Percentiles rank a stretch among this genome's conserved stretches.
Evolutionary conservation across 2,329 filamentous ascomycete species (phyloP).

Genomic region (Neoascochyta sp.): DNA sequence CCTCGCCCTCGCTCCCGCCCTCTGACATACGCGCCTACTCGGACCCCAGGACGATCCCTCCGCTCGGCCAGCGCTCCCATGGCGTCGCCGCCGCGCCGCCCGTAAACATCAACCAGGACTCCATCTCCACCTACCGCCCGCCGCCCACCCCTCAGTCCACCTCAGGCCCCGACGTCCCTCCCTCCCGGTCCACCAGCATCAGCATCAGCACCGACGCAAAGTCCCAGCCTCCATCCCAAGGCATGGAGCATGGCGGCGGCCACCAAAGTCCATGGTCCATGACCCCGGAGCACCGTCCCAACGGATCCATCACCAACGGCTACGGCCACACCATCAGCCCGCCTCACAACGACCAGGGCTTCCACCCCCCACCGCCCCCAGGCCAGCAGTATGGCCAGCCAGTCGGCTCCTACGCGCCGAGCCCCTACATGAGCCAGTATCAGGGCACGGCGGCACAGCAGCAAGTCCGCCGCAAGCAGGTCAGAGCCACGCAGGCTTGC

Average conservation of each 20-base stretch:
- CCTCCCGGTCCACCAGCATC: slow-evolving; percentile 22
- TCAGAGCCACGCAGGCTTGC: slow-evolving; percentile 62
- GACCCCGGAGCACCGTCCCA: slow-evolving; percentile 33
- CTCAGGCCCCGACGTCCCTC: slow-evolving; percentile 12
- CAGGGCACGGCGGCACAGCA: slow-evolving; percentile 14
- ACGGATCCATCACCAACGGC: slow-evolving; percentile 32
- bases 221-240: slow-evolving; percentile 21
- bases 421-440: slow-evolving; percentile 32
- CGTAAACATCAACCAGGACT: slow-evolving; percentile 35
- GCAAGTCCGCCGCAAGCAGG: slow-evolving; percentile 34
- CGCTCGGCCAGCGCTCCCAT: slow-evolving; percentile 36
- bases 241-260: slow-evolving; percentile 38
- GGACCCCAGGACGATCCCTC: slow-evolving; percentile 33
- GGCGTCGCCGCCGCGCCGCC: slow-evolving; percentile 28
- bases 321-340: slow-evolving; percentile 32
- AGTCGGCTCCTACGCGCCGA: slow-evolving; percentile 20
- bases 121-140: slow-evolving; percentile 30
- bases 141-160: slow-evolving; percentile 31
- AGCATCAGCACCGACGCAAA: slow-evolving; percentile 29
- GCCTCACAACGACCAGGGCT: slow-evolving; percentile 25
- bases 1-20: slow-evolving; percentile 32
- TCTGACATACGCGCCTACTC: slow-evolving; percentile 33
- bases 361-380: slow-evolving; percentile 27
- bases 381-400: slow-evolving; percentile 31
- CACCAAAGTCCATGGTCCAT: slow-evolving; percentile 32